Percentiles rank a stretch among this genome's conserved stretches.
Evolutionary conservation across 768 basidiomycete genomes (phyloP).

Genomic region (Lactarius hengduanensis): DNA sequence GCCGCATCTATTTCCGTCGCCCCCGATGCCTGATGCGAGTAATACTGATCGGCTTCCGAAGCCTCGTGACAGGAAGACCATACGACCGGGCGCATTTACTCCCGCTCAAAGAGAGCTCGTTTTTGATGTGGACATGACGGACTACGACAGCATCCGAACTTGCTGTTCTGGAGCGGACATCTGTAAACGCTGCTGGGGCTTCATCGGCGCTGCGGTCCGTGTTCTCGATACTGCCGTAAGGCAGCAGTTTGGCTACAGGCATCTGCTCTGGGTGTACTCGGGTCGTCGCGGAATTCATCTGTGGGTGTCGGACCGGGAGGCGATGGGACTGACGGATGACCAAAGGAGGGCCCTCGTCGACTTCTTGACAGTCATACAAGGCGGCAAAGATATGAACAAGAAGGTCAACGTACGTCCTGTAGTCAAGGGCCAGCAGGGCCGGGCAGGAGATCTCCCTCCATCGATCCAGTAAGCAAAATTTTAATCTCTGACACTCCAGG

Average conservation of each 20-base stretch:
- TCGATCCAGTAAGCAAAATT: slow-evolving; percentile 52
- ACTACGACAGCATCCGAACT: slow-evolving; percentile 93
- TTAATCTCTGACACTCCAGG: neutral
- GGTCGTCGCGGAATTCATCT: slow-evolving; percentile 97
- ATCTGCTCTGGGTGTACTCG: slow-evolving; percentile 97
- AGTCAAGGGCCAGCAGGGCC: slow-evolving; percentile 26
- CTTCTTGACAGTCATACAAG: slow-evolving; percentile 81
- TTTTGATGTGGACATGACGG: slow-evolving; percentile 99
- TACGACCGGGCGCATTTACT: slow-evolving; percentile 63
- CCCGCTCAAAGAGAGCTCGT: slow-evolving; percentile 89
- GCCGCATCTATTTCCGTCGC: neutral
- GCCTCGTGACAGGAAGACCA: slow-evolving; percentile 88
- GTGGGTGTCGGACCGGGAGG: slow-evolving; percentile 91
- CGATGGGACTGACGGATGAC: slow-evolving; percentile 88
- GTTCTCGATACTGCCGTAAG: slow-evolving; percentile 78
- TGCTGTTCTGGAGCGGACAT: slow-evolving; percentile 92
- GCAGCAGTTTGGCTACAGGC: slow-evolving; percentile 87
- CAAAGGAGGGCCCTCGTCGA: slow-evolving; percentile 84
- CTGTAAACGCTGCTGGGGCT: slow-evolving; percentile 91
- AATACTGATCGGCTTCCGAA: slow-evolving; percentile 35
- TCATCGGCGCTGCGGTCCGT: slow-evolving; percentile 88
- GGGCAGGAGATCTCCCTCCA: slow-evolving; percentile 58
- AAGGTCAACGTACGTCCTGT: slow-evolving; percentile 69
- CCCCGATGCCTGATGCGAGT: slow-evolving; percentile 1
- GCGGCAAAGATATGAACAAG: slow-evolving; percentile 78